Evolutionary conservation across 1,139 yeast genomes (phyloP).

Genomic region (Kurtzmaniella natalensis): DNA sequence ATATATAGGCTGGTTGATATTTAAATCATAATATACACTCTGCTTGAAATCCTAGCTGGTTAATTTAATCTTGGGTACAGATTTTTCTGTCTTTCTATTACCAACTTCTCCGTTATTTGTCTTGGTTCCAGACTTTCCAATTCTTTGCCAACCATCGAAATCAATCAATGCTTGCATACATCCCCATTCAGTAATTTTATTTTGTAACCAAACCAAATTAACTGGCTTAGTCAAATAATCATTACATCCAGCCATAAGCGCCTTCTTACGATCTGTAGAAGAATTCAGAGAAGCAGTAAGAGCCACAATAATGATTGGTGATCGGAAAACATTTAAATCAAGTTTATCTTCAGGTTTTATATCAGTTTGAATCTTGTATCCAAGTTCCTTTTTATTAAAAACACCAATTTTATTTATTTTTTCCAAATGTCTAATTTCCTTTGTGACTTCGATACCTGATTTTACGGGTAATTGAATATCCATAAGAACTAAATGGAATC

Average conservation of each 20-base stretch:
- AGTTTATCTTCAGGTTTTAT: constrained; percentile 37
- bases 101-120: too few species aligned
- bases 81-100: too few species aligned
- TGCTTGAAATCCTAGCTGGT: too few species aligned
- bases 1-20: too few species aligned
- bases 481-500: constrained; percentile 88
- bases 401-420: constrained; percentile 79
- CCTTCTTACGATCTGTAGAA: constrained; percentile 83
- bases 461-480: constrained; percentile 92
- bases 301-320: constrained; percentile 95
- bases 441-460: constrained; percentile 90
- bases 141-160: constrained; percentile 84
- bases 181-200: constrained; percentile 95
- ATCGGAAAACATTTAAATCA: constrained; percentile 60
- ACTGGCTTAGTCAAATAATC: constrained; percentile 97
- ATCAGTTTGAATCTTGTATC: constrained; percentile 16
- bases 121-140: too few species aligned
- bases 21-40: too few species aligned
- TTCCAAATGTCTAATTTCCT: constrained; percentile 81
- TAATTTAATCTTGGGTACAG: too few species aligned
- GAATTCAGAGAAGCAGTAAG: constrained; percentile 84
- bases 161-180: constrained; percentile 97
- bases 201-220: constrained; percentile 87
- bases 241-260: constrained; percentile 94
- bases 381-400: constrained; percentile 48